Conservation (phyloP, 2,329 filamentous ascomycete species). For the Sclerotinia sclerotiorum region DNA sequence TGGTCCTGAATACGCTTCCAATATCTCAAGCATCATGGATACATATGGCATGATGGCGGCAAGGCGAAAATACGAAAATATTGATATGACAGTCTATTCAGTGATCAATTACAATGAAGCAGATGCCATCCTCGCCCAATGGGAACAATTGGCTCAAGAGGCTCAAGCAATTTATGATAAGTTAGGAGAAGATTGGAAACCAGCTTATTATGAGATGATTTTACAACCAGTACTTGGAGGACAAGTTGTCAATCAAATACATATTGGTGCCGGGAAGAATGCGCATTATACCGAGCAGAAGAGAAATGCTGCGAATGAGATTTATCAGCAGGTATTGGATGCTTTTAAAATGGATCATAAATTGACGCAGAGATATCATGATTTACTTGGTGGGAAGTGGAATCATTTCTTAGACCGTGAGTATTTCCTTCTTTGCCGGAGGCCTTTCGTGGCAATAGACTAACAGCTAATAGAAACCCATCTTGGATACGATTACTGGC, state of each 20-base stretch:
- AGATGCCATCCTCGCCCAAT: conserved; percentile 55
- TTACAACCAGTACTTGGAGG: conserved; percentile 60
- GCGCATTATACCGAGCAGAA: conserved; percentile 56
- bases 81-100: conserved; percentile 59
- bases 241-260: conserved; percentile 55
- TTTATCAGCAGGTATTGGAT: conserved; percentile 53
- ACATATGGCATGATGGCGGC: conserved; percentile 58
- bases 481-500: conserved; percentile 54
- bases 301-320: conserved; percentile 55
- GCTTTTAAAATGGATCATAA: conserved; percentile 58
- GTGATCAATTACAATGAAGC: conserved; percentile 65
- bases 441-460: too few species aligned
- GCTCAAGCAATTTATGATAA: conserved; percentile 57
- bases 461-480: conserved; percentile 46
- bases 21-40: conserved; percentile 53
- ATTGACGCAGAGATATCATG: conserved; percentile 57
- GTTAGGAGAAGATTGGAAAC: conserved; percentile 50
- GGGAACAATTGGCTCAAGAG: conserved; percentile 52
- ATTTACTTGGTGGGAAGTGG: conserved; percentile 61
- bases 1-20: conserved; percentile 47
- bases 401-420: conserved; percentile 58
- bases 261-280: conserved; percentile 53
- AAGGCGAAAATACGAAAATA: conserved; percentile 61
- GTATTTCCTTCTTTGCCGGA: conserved; percentile 17
- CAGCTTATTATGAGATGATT: conserved; percentile 63